Base-by-base conservation (phyloP, 805 yeast species). In the Saccharomycopsis microspora region DNA sequence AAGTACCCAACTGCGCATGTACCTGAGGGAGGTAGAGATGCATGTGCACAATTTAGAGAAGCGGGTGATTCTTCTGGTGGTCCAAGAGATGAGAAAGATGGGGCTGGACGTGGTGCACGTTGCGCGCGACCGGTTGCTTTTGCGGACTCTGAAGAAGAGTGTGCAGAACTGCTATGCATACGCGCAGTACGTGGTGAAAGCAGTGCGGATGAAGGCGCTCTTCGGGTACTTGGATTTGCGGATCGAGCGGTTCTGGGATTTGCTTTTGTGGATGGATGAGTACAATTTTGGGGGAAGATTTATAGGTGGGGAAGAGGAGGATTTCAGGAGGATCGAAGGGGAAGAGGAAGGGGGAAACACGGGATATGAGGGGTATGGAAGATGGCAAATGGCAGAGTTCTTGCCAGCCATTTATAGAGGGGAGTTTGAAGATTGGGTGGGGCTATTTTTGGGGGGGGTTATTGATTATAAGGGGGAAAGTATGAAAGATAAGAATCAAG, bases 181-280 rank as follows among this genome's bases (percentile, higher is more conserved):
- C 61, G 88, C 96, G 11, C 88, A 86, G 55, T 87, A 87, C 59
- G 69, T 86, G 40, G 72, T 85, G 31, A 82, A 83, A 54, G 79
- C 94, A 1, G 78, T 86, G 3, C 70, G 96, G 57, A 71, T 87
- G 0, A 84, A 80, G 56, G 90, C 95, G 0, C 64, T 88, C 54
- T 93, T 93, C 66, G 78, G 82, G 55, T 88, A 79, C 60, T 66
- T 93, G 55, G 97, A 89, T 55, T 64, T 93, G 54, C 65, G 68
- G 27, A 81, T 90, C 39, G 72, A 69, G 8, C 79, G 78, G 57
- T 88, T 85, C 59, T 93, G 98, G 98, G 97, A 93, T 61, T 58
- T 82, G n/a, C 66, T 93, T 54, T 66, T 93, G 2, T 94, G 97
- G 97, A 85, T 90, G 95, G 96, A 93, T 60, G 80, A 82, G 56